Evolutionary conservation across 495 filamentous ascomycete species (phyloP).

Genomic region (Aspergillus nidulans): DNA sequence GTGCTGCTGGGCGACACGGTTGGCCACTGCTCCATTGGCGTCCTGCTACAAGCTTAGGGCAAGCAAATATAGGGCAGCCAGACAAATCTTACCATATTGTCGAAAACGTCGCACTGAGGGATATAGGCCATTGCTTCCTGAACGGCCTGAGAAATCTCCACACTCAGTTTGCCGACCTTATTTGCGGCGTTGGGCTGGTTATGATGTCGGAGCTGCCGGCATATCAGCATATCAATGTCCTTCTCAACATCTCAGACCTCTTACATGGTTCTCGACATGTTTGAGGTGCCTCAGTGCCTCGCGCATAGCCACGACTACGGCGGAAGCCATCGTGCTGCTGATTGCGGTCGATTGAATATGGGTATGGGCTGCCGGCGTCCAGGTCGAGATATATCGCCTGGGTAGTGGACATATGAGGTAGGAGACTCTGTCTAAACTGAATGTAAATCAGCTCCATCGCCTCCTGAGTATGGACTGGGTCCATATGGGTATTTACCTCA

Average conservation of each 20-base stretch:
- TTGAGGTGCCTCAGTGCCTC: constrained; percentile 23
- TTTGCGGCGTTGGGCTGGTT: constrained; percentile 22
- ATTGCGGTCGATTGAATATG: too few species aligned
- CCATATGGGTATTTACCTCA: background rate
- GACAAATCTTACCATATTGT: constrained; percentile 13
- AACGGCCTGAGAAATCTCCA: constrained; percentile 22
- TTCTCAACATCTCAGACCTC: background rate
- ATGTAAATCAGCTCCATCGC: background rate
- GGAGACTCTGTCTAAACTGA: too few species aligned
- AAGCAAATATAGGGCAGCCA: background rate
- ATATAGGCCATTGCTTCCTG: constrained; percentile 15
- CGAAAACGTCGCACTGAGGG: constrained; percentile 9
- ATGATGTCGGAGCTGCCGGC: constrained; percentile 21
- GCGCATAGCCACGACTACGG: constrained; percentile 20
- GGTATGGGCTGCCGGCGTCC: background rate
- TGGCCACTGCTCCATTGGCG: background rate
- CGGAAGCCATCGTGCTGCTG: constrained; percentile 8
- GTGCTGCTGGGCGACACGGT: background rate
- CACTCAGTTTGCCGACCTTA: constrained; percentile 25
- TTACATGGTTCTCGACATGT: constrained; percentile 21
- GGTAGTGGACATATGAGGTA: background rate
- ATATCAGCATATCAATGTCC: constrained; percentile 1
- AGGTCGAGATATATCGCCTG: background rate
- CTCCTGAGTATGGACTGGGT: background rate
- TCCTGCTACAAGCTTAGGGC: background rate